These are phyloP conservation scores for Adiantum capillusveneris DNA, from an alignment of 75 land plant species.

Conservation along the genomic window DNA sequence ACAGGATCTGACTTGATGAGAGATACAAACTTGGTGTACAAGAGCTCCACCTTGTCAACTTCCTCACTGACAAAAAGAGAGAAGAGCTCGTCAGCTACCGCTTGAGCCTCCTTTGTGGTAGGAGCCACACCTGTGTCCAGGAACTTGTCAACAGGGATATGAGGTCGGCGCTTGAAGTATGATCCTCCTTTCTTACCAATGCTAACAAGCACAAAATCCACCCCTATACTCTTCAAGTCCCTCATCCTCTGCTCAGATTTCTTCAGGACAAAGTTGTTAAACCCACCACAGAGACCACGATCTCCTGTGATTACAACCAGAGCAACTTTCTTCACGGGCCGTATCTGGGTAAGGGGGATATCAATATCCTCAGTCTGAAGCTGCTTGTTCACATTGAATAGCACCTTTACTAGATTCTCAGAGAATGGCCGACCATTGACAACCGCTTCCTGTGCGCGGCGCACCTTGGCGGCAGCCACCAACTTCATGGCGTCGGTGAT, in stretches of 20 bases:
- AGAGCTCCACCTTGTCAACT: slow-evolving; percentile 62
- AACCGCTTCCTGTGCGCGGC: slow-evolving; percentile 71
- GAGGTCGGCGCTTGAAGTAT: slow-evolving; percentile 46
- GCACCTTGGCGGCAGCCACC: slow-evolving; percentile 67
- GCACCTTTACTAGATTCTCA: slow-evolving; percentile 50
- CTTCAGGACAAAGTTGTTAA: slow-evolving; percentile 53
- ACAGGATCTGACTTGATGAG: slow-evolving; percentile 59
- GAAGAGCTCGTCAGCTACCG: slow-evolving; percentile 62
- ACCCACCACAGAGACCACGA: slow-evolving; percentile 61
- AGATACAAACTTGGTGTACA: slow-evolving; percentile 59
- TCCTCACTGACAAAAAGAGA: slow-evolving; percentile 53
- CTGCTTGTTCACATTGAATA: slow-evolving; percentile 51
- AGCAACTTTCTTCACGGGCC: slow-evolving; percentile 52
- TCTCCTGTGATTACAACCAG: slow-evolving; percentile 65
- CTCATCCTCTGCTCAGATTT: slow-evolving; percentile 42
- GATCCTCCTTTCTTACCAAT: slow-evolving; percentile 55
- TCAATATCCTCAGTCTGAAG: slow-evolving; percentile 47
- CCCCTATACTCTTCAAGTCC: slow-evolving; percentile 28
- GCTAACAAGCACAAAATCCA: slow-evolving; percentile 36
- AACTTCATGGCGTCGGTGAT: slow-evolving; percentile 85
- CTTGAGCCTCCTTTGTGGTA: slow-evolving; percentile 63
- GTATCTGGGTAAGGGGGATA: slow-evolving; percentile 45
- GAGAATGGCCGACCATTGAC: slow-evolving; percentile 60
- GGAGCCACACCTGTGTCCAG: slow-evolving; percentile 30
- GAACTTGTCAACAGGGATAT: slow-evolving; percentile 45